Evolutionary conservation across 2,329 filamentous ascomycete species (phyloP).

Genomic region (Arthrobotrys conoides): DNA sequence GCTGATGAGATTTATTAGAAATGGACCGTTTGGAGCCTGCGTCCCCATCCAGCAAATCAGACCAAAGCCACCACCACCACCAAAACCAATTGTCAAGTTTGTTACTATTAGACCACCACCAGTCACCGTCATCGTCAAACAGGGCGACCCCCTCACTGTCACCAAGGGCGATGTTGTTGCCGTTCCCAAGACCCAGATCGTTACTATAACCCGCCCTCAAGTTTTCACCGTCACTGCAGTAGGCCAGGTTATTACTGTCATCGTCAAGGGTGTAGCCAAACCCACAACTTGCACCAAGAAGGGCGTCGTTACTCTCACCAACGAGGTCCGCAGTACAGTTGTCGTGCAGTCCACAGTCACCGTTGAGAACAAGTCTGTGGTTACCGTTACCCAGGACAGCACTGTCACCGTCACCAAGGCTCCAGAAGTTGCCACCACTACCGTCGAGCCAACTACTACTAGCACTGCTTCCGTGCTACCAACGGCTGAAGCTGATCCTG

Average conservation of each 20-base stretch:
- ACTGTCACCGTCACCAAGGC: conserved; percentile 5
- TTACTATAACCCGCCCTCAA: not conserved
- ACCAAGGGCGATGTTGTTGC: not conserved
- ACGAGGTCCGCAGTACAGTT: not conserved
- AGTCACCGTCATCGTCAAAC: not conserved
- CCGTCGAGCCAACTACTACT: not conserved
- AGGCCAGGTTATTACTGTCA: not conserved
- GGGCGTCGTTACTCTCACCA: not conserved
- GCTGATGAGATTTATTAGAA: not conserved
- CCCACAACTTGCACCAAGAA: not conserved
- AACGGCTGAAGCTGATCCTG: not conserved
- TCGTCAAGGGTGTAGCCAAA: not conserved
- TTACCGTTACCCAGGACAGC: not conserved
- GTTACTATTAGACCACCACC: not conserved
- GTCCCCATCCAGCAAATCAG: conserved; percentile 18
- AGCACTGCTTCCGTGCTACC: not conserved
- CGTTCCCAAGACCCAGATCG: not conserved
- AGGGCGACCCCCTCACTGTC: not conserved
- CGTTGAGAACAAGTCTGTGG: not conserved
- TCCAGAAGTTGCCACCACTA: no score
- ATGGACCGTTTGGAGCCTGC: conserved; percentile 13
- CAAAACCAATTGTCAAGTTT: not conserved
- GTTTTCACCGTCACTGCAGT: not conserved
- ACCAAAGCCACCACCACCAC: no score
- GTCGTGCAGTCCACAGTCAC: not conserved